Conservation (phyloP, 257 asterid species). For the Cinchona pubescens region DNA sequence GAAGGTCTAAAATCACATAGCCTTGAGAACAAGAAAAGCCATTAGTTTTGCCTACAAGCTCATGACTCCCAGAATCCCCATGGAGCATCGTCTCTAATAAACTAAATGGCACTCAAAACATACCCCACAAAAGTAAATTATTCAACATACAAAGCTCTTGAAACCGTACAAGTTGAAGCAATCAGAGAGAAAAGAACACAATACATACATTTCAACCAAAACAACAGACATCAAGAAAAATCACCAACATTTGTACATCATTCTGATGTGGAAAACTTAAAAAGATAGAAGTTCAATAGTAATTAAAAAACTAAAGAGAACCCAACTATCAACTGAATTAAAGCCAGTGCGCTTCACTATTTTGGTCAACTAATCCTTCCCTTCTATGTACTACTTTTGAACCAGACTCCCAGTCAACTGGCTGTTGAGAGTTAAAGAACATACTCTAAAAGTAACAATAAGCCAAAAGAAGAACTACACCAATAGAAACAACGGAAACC, state of each 20-base stretch:
- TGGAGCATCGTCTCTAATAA: not conserved
- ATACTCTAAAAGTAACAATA: too few relatives aligned
- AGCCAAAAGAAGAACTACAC: not conserved
- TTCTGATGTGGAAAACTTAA: too few relatives aligned
- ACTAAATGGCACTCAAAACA: not conserved
- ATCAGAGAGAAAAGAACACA: too few relatives aligned
- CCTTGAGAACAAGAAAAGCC: not conserved
- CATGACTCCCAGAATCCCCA: not conserved
- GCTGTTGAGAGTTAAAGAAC: too few relatives aligned
- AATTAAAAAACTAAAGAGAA: too few relatives aligned
- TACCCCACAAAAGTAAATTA: not conserved
- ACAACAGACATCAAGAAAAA: not conserved
- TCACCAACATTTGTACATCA: not conserved
- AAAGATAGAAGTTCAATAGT: not conserved
- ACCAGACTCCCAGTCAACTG: too few relatives aligned
- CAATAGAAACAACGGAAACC: not conserved
- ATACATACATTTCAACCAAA: not conserved
- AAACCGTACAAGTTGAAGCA: not conserved
- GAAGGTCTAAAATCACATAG: not conserved
- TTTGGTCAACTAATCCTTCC: too few relatives aligned
- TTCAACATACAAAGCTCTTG: not conserved
- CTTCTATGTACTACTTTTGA: too few relatives aligned
- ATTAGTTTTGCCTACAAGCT: not conserved
- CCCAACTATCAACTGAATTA: not conserved
- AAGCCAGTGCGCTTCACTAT: not conserved